These are phyloP conservation scores for Drosera spatulata DNA, from an alignment of 179 eudicot genomes.

Conservation along the genomic window DNA sequence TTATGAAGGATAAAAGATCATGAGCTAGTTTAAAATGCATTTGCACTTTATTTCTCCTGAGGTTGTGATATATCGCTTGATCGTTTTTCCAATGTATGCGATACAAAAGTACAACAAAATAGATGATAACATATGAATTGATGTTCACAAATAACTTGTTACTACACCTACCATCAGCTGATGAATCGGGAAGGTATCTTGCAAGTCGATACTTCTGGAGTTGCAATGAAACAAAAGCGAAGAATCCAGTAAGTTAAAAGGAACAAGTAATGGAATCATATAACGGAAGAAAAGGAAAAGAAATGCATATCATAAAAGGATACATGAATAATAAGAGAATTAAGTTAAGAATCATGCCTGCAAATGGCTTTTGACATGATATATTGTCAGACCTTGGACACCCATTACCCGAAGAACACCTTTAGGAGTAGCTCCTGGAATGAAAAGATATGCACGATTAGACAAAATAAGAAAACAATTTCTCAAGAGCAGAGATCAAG, in stretches of 20 bases:
- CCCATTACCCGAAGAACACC: constrained; percentile 73
- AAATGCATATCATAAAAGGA: background rate
- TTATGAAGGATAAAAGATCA: no score
- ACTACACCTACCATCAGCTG: constrained; percentile 38
- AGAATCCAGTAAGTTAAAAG: constrained; percentile 4
- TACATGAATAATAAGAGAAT: background rate
- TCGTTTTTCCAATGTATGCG: no score
- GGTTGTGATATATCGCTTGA: no score
- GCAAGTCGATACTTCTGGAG: constrained; percentile 61
- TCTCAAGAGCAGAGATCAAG: background rate
- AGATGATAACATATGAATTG: no score
- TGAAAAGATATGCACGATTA: no score
- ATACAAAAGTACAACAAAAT: no score
- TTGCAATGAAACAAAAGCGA: background rate
- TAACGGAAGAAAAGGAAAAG: background rate
- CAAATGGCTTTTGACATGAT: constrained; percentile 68
- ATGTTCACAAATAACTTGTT: no score
- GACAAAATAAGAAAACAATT: no score
- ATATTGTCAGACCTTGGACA: constrained; percentile 60
- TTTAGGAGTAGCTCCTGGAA: constrained; percentile 66
- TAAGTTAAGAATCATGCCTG: constrained; percentile 24
- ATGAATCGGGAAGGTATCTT: constrained; percentile 58
- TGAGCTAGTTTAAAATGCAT: no score
- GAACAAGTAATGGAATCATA: background rate
- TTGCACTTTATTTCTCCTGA: no score